These are phyloP conservation scores for Blastobotrys parvus DNA, from an alignment of 805 yeast species.

Conservation along the genomic window DNA sequence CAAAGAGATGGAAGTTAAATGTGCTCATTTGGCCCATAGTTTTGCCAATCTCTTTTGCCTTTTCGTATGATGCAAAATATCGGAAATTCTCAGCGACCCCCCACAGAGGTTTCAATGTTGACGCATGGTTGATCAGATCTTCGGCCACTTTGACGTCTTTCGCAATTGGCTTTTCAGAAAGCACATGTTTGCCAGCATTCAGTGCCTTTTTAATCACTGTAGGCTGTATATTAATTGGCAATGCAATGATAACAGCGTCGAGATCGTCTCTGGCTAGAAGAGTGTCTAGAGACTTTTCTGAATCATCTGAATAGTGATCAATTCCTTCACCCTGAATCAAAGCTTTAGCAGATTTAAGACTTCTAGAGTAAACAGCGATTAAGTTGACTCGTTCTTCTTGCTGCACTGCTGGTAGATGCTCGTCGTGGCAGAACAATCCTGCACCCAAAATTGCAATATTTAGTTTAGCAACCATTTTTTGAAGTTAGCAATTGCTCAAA, in stretches of 20 bases:
- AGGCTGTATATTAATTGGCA: slow-evolving; percentile 21
- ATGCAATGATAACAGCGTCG: slow-evolving; percentile 21
- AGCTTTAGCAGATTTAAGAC: slow-evolving; percentile 10
- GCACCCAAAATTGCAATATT: slow-evolving; percentile 14
- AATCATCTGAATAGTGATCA: slow-evolving; percentile 15
- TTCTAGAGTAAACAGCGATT: slow-evolving; percentile 13
- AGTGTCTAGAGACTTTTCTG: slow-evolving; percentile 12
- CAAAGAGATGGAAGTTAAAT: slow-evolving; percentile 9
- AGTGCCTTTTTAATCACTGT: slow-evolving; percentile 16
- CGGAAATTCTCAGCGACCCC: slow-evolving; percentile 20
- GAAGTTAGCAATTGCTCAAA: not conserved
- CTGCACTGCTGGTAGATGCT: slow-evolving; percentile 11
- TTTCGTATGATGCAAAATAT: slow-evolving; percentile 10
- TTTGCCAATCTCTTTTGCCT: slow-evolving; percentile 9
- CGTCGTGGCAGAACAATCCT: slow-evolving; percentile 12
- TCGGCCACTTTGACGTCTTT: slow-evolving; percentile 14
- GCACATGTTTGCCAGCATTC: slow-evolving; percentile 23
- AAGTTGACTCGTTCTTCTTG: slow-evolving; percentile 6
- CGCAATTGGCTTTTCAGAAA: slow-evolving; percentile 24
- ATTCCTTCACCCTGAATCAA: slow-evolving; percentile 7
- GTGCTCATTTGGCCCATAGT: slow-evolving; percentile 11
- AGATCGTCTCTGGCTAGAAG: slow-evolving; percentile 17
- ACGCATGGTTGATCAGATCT: slow-evolving; percentile 10
- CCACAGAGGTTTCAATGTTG: slow-evolving; percentile 9
- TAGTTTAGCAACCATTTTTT: slow-evolving; percentile 7